Conservation (phyloP, 2,329 filamentous ascomycete species). For the Microdochium nivale region DNA sequence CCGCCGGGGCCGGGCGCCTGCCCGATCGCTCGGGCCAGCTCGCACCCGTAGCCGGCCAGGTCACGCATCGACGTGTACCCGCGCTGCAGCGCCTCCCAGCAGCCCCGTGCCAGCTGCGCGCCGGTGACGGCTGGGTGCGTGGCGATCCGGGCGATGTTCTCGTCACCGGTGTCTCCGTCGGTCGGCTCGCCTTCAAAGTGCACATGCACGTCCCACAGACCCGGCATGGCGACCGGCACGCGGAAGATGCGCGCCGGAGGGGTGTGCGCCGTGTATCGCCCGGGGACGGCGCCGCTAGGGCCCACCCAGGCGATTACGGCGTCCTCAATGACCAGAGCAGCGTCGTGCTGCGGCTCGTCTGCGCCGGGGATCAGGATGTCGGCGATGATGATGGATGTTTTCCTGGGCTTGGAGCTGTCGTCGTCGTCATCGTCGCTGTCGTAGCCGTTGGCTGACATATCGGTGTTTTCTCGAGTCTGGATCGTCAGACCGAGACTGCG, state of each 20-base stretch:
- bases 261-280: conserved; percentile 15
- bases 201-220: conserved; percentile 24
- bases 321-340: conserved; percentile 25
- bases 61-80: conserved; percentile 26
- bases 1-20: conserved; percentile 12
- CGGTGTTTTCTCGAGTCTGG: background rate
- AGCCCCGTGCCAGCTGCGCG: conserved; percentile 21
- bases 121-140: conserved; percentile 22
- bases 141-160: conserved; percentile 10
- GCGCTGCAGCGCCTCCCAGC: conserved; percentile 28
- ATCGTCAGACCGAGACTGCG: background rate
- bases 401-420: conserved; percentile 12
- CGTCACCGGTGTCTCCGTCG: conserved; percentile 10
- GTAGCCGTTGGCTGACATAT: background rate
- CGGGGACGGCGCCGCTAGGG: conserved; percentile 14
- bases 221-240: conserved; percentile 22
- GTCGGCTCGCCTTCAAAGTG: conserved; percentile 13
- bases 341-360: conserved; percentile 21
- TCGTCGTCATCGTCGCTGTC: background rate
- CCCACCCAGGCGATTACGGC: conserved; percentile 30
- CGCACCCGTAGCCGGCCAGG: conserved; percentile 22
- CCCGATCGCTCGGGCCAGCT: conserved; percentile 19
- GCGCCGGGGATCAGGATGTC: conserved; percentile 27
- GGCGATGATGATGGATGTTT: conserved; percentile 23
- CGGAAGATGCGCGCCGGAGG: conserved; percentile 15